Evolutionary conservation across 768 basidiomycete species (phyloP), one percentile per base, ranked within the genome.

Genomic region (Russula brevipes): DNA sequence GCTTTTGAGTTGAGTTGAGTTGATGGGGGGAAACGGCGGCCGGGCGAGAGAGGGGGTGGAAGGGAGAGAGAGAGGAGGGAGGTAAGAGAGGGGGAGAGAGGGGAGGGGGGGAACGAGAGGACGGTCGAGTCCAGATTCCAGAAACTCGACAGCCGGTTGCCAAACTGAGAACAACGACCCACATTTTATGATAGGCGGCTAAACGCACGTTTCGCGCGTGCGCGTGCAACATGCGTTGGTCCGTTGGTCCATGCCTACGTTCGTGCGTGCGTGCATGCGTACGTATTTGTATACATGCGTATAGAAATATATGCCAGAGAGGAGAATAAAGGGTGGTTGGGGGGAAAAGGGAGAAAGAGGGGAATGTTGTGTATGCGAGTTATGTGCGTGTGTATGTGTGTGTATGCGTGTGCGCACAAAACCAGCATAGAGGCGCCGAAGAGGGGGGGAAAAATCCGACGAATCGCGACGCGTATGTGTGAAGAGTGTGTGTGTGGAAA

Each of bases 151-250:
- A 42, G 31, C 42, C 14, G 19, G 49, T 46, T 62, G 16, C 61
- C 51, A 58, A 58, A 58, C 36, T 8, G 50, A 53, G 35, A 58
- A 53, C 36, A 53, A 53, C 44, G 17, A n/a, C 44, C 24, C 5
- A 35, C 33, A 12, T 9, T 10, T 8, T 31, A 46, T n/a, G 36
- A 12, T 31, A 50, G 7, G 58, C 50, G 49, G 36, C 55, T 56
- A 56, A 46, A 19, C 16, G 16, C 33, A 44, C 47, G 45, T 24
- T 24, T 24, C 45, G 4, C 5, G 36, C 57, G 4, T 17, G 57
- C 36, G 36, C 24, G 19, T 36, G 8, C 12, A 12, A 31, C 42
- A 36, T n/a, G 44, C 53, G 24, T 54, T 5, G 4, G 38, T 53
- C 17, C 44, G 16, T 35, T 12, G n/a, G 42, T 45, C 2, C 30